phyloP scores from a whole-genome alignment of 176 grass and related monocot species.

The Puya raimondii region DNA sequence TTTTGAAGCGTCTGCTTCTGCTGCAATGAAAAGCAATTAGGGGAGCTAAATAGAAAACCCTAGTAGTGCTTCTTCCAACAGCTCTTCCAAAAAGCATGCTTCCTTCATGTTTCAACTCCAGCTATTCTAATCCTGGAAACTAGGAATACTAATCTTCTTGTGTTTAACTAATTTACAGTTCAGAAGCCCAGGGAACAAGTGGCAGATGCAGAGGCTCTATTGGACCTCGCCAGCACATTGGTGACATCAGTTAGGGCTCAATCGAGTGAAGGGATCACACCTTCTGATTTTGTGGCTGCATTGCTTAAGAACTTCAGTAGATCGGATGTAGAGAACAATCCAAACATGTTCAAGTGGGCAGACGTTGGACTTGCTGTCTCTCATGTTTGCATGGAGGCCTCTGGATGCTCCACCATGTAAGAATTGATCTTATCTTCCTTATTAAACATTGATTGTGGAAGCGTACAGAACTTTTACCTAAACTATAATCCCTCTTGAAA shows the following conservation, averaged over 20 bases:
- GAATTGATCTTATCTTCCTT: conserved; percentile 3
- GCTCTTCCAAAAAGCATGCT: background rate
- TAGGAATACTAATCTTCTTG: background rate
- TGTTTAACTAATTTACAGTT: conserved; percentile 31
- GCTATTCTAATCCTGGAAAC: background rate
- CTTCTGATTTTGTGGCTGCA: conserved; percentile 70
- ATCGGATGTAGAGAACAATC: conserved; percentile 26
- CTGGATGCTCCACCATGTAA: conserved; percentile 86
- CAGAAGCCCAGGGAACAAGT: conserved; percentile 93
- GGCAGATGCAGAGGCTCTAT: conserved; percentile 79
- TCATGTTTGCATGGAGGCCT: conserved; percentile 48
- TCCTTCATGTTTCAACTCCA: background rate
- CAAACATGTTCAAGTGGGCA: conserved; percentile 34
- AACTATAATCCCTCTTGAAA: no score
- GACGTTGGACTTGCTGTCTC: conserved; percentile 47
- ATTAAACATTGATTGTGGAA: background rate
- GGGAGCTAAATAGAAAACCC: no score
- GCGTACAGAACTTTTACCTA: no score
- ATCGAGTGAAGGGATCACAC: conserved; percentile 65
- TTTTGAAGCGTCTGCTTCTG: no score
- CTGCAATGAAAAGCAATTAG: no score
- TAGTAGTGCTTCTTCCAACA: no score
- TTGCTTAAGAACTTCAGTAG: conserved; percentile 56
- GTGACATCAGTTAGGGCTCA: conserved; percentile 78
- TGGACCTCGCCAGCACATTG: conserved; percentile 70